These are phyloP conservation scores for Pezicula neosporulosa DNA, from an alignment of 2,329 filamentous ascomycete genomes.

Conservation along the genomic window DNA sequence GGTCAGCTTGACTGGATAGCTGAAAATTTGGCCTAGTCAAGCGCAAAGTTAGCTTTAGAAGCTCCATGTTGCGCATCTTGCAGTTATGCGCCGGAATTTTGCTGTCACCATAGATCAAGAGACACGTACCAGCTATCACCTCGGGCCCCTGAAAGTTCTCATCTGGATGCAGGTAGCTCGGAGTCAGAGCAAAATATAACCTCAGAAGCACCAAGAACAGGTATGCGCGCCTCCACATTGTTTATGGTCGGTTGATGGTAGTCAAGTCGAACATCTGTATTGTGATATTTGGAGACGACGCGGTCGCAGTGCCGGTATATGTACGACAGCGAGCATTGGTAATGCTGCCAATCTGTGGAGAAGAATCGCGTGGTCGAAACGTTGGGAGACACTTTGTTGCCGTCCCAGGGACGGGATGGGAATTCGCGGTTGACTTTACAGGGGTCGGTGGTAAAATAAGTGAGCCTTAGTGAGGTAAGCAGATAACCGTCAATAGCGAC, in stretches of 20 bases:
- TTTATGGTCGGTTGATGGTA: slow-evolving; percentile 20
- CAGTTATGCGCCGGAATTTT: background rate
- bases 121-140: slow-evolving; percentile 77
- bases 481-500: too few species aligned
- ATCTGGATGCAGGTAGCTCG: slow-evolving; percentile 96
- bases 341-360: slow-evolving; percentile 8
- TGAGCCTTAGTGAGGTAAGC: background rate
- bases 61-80: background rate
- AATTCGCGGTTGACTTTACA: background rate
- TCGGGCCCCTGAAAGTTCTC: slow-evolving; percentile 99
- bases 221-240: slow-evolving; percentile 91
- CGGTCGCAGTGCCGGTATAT: slow-evolving; percentile 2
- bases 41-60: slow-evolving; percentile 1
- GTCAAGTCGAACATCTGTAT: slow-evolving; percentile 13
- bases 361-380: slow-evolving; percentile 4
- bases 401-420: background rate
- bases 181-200: slow-evolving; percentile 89
- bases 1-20: slow-evolving; percentile 82
- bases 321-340: slow-evolving; percentile 16
- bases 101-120: background rate
- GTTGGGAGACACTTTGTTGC: slow-evolving; percentile 2
- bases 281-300: slow-evolving; percentile 14
- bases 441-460: too few species aligned
- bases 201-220: slow-evolving; percentile 80
- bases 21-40: slow-evolving; percentile 78